A percentile compares a stretch with the other conserved stretches of the same genome.
Conservation (phyloP, 495 filamentous ascomycete species). For the Penicillium desertorum region DNA sequence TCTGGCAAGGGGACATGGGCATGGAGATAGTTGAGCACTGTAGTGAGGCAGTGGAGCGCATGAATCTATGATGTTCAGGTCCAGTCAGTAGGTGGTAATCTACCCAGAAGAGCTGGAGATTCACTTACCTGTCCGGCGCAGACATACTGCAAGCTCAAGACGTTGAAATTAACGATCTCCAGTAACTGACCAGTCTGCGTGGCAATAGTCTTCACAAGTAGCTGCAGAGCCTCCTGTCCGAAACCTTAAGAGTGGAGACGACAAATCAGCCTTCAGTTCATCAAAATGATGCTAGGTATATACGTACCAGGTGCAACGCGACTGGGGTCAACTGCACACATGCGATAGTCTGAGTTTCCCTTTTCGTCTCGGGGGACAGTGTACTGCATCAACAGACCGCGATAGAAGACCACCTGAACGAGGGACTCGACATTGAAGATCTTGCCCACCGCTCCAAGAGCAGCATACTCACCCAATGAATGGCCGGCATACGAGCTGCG, state of each 20-base stretch:
- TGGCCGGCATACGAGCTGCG: conserved; percentile 38
- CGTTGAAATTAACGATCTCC: conserved; percentile 39
- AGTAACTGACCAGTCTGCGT: conserved; percentile 26
- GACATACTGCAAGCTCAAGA: too few relatives aligned
- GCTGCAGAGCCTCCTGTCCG: conserved; percentile 16
- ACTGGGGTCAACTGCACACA: background rate
- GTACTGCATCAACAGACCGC: conserved; percentile 44
- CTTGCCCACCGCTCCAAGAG: conserved; percentile 29
- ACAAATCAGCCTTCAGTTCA: too few relatives aligned
- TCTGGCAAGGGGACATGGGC: too few relatives aligned
- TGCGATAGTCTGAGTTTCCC: background rate
- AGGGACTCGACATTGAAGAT: conserved; percentile 29
- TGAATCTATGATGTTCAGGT: too few relatives aligned
- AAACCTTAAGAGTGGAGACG: conserved; percentile 19
- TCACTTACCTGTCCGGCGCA: too few relatives aligned
- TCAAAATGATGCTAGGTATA: too few relatives aligned
- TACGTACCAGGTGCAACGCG: too few relatives aligned
- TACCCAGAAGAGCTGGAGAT: too few relatives aligned
- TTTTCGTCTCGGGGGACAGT: conserved; percentile 30
- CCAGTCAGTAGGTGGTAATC: too few relatives aligned
- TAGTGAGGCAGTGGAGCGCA: too few relatives aligned
- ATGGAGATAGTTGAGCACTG: background rate
- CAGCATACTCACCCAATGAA: conserved; percentile 44
- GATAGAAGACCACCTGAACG: conserved; percentile 38
- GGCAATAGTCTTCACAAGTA: conserved; percentile 26